Evolutionary conservation across 345 rosid species (phyloP).

Genomic region (Cardamine occulta): DNA sequence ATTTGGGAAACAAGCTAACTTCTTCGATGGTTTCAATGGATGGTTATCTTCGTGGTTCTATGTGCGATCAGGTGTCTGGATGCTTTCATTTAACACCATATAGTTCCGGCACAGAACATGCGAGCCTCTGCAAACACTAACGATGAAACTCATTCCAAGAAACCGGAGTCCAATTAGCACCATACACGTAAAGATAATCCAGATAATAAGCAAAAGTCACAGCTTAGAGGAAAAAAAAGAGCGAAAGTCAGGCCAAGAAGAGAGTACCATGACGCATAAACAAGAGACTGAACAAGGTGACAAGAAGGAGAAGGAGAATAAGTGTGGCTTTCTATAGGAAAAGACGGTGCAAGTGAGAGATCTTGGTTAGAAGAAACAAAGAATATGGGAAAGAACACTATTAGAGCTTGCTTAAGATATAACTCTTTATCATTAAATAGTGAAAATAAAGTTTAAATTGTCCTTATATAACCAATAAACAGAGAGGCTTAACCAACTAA

Average conservation of each 20-base stretch:
- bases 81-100: too few species aligned
- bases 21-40: too few species aligned
- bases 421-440: too few species aligned
- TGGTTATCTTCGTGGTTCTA: not conserved
- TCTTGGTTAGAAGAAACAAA: not conserved
- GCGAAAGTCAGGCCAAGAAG: not conserved
- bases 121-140: too few species aligned
- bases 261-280: not conserved
- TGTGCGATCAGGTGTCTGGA: too few species aligned
- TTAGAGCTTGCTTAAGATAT: too few species aligned
- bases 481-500: not conserved
- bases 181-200: not conserved
- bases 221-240: not conserved
- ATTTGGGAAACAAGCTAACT: not conserved
- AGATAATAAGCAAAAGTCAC: not conserved
- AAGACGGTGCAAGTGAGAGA: too few species aligned
- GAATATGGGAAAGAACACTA: not conserved
- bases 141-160: not conserved
- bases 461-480: not conserved
- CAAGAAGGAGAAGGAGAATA: not conserved
- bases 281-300: too few species aligned
- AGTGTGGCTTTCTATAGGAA: too few species aligned
- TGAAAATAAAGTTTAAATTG: too few species aligned
- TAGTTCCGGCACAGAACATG: too few species aligned
- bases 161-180: not conserved